A percentile compares a stretch with the other conserved stretches of the same genome.
phyloP scores from a whole-genome alignment of 2,329 filamentous ascomycete genomes.

The Microcyclospora tardicrescens region DNA sequence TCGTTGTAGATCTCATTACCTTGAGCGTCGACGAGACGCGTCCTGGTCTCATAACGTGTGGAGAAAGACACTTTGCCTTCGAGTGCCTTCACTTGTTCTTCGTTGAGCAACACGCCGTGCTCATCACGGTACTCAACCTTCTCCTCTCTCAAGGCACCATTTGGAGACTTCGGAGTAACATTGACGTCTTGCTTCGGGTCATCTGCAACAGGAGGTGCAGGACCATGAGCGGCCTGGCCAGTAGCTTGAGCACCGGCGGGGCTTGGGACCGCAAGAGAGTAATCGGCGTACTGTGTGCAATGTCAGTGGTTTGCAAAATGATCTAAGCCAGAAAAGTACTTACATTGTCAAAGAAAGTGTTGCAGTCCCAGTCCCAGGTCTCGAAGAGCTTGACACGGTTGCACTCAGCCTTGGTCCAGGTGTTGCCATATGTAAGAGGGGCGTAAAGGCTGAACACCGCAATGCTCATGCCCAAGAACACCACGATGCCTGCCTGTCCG shows the following conservation, averaged over 20 bases:
- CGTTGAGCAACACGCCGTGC: conserved; percentile 74
- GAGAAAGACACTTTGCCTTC: conserved; percentile 91
- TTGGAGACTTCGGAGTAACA: conserved; percentile 16
- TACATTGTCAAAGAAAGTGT: conserved; percentile 77
- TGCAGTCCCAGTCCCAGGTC: conserved; percentile 97
- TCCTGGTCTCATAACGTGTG: conserved; percentile 91
- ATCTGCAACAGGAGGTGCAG: conserved; percentile 24
- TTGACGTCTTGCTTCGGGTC: conserved; percentile 24
- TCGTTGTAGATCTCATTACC: conserved; percentile 60
- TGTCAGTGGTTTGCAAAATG: background rate
- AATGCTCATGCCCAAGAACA: conserved; percentile 62
- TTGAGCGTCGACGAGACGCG: conserved; percentile 62
- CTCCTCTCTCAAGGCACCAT: conserved; percentile 48
- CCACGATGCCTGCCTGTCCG: conserved; percentile 59
- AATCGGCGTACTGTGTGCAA: conserved; percentile 19
- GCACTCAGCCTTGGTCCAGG: conserved; percentile 85
- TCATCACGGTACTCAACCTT: conserved; percentile 90
- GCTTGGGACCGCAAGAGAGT: conserved; percentile 15
- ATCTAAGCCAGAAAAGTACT: conserved; percentile 32
- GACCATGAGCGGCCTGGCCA: conserved; percentile 16
- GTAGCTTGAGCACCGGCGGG: conserved; percentile 14
- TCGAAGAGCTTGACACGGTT: conserved; percentile 72
- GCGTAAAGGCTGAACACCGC: conserved; percentile 73
- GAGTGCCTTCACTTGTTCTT: conserved; percentile 69
- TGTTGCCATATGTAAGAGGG: conserved; percentile 82